Base-by-base conservation (phyloP, 352 stramenopile genomes). In the Thalassiosira hispida region DNA sequence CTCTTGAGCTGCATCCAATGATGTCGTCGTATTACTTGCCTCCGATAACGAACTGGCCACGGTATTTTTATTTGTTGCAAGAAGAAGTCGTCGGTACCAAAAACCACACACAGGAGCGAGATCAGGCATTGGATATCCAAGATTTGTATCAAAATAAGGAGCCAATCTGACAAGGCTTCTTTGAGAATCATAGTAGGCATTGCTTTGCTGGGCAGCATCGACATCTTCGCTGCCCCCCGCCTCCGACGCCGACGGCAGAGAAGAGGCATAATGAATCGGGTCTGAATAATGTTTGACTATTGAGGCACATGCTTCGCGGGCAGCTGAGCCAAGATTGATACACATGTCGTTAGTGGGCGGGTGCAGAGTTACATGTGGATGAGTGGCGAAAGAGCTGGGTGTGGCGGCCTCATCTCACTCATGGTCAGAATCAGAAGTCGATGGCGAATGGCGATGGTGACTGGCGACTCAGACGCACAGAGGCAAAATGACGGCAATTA, bases 221-320 rank as follows among this genome's bases (percentile, higher is more conserved):
- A n/a, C 38, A 49, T 42, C 16, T 16, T 23, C 23, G 8, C 40
- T 9, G 56, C 31, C 0, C 3, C n/a, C 16, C 14, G 12, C 18
- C 27, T 38, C 8, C 31, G 31, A 38, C 8, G 18, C 12, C 42
- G 18, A 51, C n/a, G 18, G 47, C 40, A 29, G 25, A 31, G 25
- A n/a, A 49, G 23, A 60, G 14, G 38, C n/a, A 33, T 33, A 53
- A 44, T 82, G 59, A 51, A 77, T 68, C 16, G 73, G 73, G 20
- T 73, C 57, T n/a, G 65, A 77, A 29, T 77, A 82, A 53, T 82
- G 73, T 7, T 62, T 67, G 11, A 67, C 66, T 1, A 82, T 52
- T 42, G 65, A 82, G 11, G 33, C 7, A 23, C 65, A 82, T n/a
- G 59, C 59, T n/a, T 82, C 51, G 33, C 31, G 31, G 18, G 73